Evolutionary conservation across 1,284 basidiomycete species (phyloP).

Genomic region (Tilletia walkeri): DNA sequence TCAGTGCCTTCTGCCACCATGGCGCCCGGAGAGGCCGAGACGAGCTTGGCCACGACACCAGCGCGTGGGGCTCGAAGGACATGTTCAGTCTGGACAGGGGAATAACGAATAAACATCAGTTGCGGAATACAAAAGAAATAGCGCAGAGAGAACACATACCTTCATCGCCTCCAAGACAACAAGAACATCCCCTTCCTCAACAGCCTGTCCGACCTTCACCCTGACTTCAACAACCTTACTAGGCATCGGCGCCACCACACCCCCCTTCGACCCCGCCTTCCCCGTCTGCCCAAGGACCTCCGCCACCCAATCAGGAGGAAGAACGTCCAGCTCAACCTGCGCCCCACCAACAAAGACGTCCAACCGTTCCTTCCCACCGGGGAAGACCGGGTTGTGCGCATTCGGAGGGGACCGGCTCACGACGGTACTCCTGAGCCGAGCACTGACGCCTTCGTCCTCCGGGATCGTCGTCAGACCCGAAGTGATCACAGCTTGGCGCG

Average conservation of each 20-base stretch:
- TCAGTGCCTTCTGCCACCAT: conserved; percentile 83
- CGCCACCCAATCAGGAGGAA: conserved; percentile 30
- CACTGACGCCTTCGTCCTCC: background rate
- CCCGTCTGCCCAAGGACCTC: conserved; percentile 12
- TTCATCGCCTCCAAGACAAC: conserved; percentile 93
- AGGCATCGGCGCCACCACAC: conserved; percentile 31
- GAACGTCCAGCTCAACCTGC: conserved; percentile 24
- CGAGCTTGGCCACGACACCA: conserved; percentile 64
- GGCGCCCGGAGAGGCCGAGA: conserved; percentile 71
- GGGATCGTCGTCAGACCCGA: conserved; percentile 7
- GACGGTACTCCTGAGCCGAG: background rate
- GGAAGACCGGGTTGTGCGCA: background rate
- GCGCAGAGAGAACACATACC: conserved; percentile 48
- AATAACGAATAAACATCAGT: background rate
- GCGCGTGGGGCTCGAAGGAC: conserved; percentile 68
- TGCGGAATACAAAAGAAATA: background rate
- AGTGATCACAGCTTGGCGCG: background rate
- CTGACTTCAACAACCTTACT: conserved; percentile 69
- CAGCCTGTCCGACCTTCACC: conserved; percentile 71
- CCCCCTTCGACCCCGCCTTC: background rate
- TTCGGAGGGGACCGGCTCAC: background rate
- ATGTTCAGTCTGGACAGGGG: conserved; percentile 62
- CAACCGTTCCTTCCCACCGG: conserved; percentile 5
- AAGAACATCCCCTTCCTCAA: conserved; percentile 75
- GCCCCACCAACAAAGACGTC: conserved; percentile 4